Percentiles rank a stretch among this genome's conserved stretches.
These are phyloP conservation scores for Lentinus polychrous DNA, from an alignment of 1,284 basidiomycete genomes.

Conservation along the genomic window DNA sequence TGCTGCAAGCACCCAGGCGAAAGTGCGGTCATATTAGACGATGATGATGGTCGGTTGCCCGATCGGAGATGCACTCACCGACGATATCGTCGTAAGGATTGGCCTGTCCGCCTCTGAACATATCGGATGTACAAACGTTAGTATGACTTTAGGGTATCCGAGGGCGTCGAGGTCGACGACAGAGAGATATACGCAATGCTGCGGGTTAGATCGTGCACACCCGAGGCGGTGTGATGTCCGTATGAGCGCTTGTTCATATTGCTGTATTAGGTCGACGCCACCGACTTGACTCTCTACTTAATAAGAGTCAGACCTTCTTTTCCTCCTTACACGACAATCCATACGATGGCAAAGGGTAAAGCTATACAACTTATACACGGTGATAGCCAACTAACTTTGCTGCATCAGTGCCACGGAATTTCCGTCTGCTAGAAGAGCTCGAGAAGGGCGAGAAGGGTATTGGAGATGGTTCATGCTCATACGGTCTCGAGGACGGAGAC, in stretches of 20 bases:
- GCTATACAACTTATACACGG: constrained; percentile 4
- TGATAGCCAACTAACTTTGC: neutral
- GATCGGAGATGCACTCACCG: constrained; percentile 44
- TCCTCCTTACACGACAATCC: neutral
- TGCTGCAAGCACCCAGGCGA: constrained; percentile 34
- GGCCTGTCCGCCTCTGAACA: constrained; percentile 59
- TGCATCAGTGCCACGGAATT: constrained; percentile 85
- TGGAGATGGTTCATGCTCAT: constrained; percentile 95
- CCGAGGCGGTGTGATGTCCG: neutral
- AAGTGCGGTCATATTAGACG: neutral
- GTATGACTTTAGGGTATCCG: constrained; percentile 1
- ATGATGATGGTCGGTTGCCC: too few species aligned
- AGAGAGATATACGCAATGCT: constrained; percentile 13
- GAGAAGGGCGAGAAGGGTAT: constrained; percentile 99
- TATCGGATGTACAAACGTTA: constrained; percentile 19
- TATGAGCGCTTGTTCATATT: neutral
- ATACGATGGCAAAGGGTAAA: constrained; percentile 57
- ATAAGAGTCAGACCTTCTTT: neutral
- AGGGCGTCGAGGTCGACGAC: constrained; percentile 7
- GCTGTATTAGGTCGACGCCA: constrained; percentile 1
- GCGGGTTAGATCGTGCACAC: constrained; percentile 10
- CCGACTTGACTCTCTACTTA: constrained; percentile 22
- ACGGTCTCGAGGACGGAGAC: constrained; percentile 88
- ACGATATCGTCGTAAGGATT: constrained; percentile 95
- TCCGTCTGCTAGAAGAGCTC: constrained; percentile 93